Evolutionary conservation across 106 monocot genomes (phyloP).

Genomic region (Apostasia ramifera): DNA sequence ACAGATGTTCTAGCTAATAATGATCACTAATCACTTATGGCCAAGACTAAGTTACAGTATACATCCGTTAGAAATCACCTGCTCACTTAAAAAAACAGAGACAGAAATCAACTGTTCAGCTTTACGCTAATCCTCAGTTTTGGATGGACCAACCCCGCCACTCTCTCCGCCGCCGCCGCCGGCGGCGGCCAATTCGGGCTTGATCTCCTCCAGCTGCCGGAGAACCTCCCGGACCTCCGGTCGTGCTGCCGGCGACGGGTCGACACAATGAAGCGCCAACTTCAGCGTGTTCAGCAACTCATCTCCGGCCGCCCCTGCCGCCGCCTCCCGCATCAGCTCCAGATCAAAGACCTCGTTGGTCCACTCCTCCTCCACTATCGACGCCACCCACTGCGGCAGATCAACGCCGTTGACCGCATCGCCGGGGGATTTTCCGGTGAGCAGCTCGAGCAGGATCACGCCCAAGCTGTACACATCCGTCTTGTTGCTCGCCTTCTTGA

Average conservation of each 20-base stretch:
- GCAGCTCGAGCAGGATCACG: slow-evolving; percentile 74
- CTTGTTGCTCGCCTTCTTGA: slow-evolving; percentile 71
- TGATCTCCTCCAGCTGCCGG: slow-evolving; percentile 70
- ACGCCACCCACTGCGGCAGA: slow-evolving; percentile 86
- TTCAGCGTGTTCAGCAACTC: slow-evolving; percentile 78
- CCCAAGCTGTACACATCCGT: slow-evolving; percentile 84
- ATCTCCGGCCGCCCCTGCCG: slow-evolving; percentile 28
- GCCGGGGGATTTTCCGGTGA: slow-evolving; percentile 82
- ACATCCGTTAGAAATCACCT: too few species aligned
- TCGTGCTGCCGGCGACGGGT: slow-evolving; percentile 57
- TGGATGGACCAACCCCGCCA: not conserved
- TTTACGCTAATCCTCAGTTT: not conserved
- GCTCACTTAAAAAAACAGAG: not conserved
- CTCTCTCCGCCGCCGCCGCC: slow-evolving; percentile 1
- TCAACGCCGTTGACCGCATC: slow-evolving; percentile 66
- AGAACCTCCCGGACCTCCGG: slow-evolving; percentile 67
- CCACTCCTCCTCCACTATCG: slow-evolving; percentile 89
- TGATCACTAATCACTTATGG: too few species aligned
- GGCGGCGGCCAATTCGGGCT: slow-evolving; percentile 31
- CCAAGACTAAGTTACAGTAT: too few species aligned
- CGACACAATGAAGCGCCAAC: slow-evolving; percentile 79
- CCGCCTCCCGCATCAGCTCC: slow-evolving; percentile 64
- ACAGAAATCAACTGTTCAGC: not conserved
- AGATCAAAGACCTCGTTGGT: slow-evolving; percentile 85
- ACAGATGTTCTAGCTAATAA: too few species aligned